These are phyloP conservation scores for Penicillium verhagenii DNA, from an alignment of 495 filamentous ascomycete genomes.

Conservation along the genomic window DNA sequence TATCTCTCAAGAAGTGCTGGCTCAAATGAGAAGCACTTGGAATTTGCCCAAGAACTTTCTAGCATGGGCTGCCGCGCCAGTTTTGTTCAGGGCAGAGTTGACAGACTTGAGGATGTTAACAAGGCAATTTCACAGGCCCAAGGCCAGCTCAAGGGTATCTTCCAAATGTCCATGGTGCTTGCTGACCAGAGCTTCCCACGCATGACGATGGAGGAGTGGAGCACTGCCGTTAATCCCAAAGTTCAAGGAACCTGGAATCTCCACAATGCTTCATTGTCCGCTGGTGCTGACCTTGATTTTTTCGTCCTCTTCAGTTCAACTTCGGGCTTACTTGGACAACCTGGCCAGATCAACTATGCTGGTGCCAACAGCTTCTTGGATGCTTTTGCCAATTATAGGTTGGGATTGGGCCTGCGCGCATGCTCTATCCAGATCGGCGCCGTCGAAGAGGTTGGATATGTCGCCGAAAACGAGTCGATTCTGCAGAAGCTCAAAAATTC, in stretches of 20 bases:
- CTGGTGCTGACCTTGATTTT: constrained; percentile 41
- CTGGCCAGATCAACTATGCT: constrained; percentile 35
- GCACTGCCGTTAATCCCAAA: constrained; percentile 37
- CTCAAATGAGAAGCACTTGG: not conserved
- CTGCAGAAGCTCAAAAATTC: constrained; percentile 5
- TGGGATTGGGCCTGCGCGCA: constrained; percentile 25
- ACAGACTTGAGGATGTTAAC: constrained; percentile 14
- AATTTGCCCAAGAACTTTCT: constrained; percentile 1
- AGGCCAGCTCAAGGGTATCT: constrained; percentile 28
- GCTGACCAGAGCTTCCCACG: constrained; percentile 30
- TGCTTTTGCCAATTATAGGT: constrained; percentile 31
- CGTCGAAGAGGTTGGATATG: constrained; percentile 37
- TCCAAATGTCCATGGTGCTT: constrained; percentile 38
- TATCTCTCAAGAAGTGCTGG: not conserved
- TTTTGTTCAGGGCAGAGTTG: constrained; percentile 23
- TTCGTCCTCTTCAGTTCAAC: constrained; percentile 47
- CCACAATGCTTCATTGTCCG: constrained; percentile 44
- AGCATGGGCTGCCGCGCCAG: constrained; percentile 21
- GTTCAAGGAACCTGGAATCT: constrained; percentile 53
- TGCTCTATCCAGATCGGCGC: not conserved
- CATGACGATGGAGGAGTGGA: constrained; percentile 45
- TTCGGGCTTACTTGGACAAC: constrained; percentile 29
- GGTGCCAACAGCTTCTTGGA: constrained; percentile 38
- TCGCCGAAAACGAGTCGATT: constrained; percentile 17
- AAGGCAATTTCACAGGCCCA: constrained; percentile 5